Percentiles rank a stretch among this genome's conserved stretches.
Evolutionary conservation across 306 rosid genomes (phyloP).

Genomic region (Dalbergia cultrata): DNA sequence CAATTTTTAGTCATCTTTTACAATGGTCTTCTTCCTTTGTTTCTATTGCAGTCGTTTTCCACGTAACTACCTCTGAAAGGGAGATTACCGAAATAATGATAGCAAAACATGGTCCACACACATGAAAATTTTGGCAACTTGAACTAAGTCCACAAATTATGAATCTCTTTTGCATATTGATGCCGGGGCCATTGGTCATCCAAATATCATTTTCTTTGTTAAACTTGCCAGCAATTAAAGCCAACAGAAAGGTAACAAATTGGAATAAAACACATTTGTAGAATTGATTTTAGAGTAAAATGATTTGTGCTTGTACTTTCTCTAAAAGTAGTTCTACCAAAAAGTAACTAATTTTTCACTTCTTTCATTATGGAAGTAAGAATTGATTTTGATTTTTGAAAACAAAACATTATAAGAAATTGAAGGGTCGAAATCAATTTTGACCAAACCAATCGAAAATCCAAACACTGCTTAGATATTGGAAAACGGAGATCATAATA

Average conservation of each 20-base stretch:
- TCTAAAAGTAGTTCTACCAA: too few species aligned
- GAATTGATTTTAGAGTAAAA: too few species aligned
- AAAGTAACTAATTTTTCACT: too few species aligned
- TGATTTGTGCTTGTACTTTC: too few species aligned
- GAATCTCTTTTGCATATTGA: neutral
- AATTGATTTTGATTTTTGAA: too few species aligned
- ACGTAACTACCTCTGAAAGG: slow-evolving; percentile 5
- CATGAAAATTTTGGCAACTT: slow-evolving; percentile 4
- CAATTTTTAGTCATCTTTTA: neutral
- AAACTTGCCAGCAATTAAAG: neutral
- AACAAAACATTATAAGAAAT: too few species aligned
- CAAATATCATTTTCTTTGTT: neutral
- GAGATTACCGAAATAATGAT: slow-evolving; percentile 24
- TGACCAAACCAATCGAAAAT: too few species aligned
- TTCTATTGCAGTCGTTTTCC: slow-evolving; percentile 32
- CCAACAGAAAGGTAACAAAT: neutral
- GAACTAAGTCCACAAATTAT: neutral
- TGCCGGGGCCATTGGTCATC: neutral
- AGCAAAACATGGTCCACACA: neutral
- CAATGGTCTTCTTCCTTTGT: neutral
- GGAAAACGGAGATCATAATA: neutral
- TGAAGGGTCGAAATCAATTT: too few species aligned
- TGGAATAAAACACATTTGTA: neutral
- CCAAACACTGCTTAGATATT: too few species aligned
- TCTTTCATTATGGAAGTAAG: too few species aligned